Evolutionary conservation across 169 alveolate genomes (phyloP), one percentile per base, ranked within the genome.

Genomic region (Cryptosporidium ubiquitum): DNA sequence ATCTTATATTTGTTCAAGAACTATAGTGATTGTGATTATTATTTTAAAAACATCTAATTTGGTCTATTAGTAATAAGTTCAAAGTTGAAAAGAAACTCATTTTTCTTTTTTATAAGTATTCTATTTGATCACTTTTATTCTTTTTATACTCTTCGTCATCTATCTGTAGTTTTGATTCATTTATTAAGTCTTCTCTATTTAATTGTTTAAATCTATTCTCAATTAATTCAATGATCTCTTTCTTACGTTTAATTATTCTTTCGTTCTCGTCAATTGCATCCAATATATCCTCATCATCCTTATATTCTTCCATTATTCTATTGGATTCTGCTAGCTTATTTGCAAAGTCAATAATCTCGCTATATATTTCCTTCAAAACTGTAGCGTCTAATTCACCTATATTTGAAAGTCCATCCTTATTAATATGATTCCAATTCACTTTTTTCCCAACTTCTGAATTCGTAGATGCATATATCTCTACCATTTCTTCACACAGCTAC

Each of bases 241-340:
- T 79, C 33, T 79, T 79, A 61, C 51, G 60, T 23, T n/a, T 60
- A 39, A 79, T 79, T 37, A 79, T 58, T 0, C 39, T 60, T 7
- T 58, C 75, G 26, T 79, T 79, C 6, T 79, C 89, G 4, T 39
- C 68, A 58, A 79, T 79, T 20, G 89, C 89, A 26, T 42, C 68
- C 68, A 31, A 14, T 5, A 79, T 79, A 47, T 79, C 89, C 18
- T 42, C 35, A 26, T 79, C 89, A 26, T 79, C 23, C 20, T 79
- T 58, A 40, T 79, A 79, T 10, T 57, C 74, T 18, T 79, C 68
- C 89, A 79, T 79, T 16, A 26, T 33, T 33, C 49, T 44, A 49
- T 79, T 79, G 0, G 89, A 58, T 31, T 79, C 68, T 12, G 55
- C 66, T 14, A 79, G 66, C 47, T 79, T 79, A 9, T 55, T 31